Evolutionary conservation across 2,329 filamentous ascomycete genomes (phyloP), one percentile per base, ranked within the genome.

Genomic region (Paracoccidioides lutzii): DNA sequence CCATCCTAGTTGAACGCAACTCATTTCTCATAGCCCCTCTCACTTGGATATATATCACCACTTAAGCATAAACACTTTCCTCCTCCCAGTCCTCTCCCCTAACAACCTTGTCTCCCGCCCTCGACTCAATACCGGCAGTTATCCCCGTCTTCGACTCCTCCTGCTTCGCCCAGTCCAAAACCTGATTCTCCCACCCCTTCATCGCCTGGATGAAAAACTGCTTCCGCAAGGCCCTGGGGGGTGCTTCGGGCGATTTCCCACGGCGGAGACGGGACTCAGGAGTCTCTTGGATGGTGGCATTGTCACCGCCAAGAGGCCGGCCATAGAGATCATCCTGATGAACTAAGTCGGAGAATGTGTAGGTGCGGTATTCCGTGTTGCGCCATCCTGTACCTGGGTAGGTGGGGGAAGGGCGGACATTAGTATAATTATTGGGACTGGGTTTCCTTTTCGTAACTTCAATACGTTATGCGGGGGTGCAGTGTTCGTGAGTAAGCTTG

Each of bases 311-410:
- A 12, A 73, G 54, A 2, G 60, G 32, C 5, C 68, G 61, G 15
- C 67, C 67, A 56, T 70, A 69, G 37, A 72, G 55, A 56, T 73
- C 71, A 28, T 83, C 78, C 15, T 71, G 66, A 53, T 78, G 76
- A 0, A 69, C 70, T 9, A 75, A 66, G 42, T 82, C 77, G 32
- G 69, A 75, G 66, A 89, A 88, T 50, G 76, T 73, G 67, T 83
- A 90, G 4, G 81, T 81, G 57, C 87, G 81, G 66, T 76, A 83
- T 70, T 90, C 86, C 53, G 84, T 84, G 67, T 90, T 90, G 7
- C 69, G 66, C 87, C 87, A 90, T 5, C 81, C 84, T 8, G 86
- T 90, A 42, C 83, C 83, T 84, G 60, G 32, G 46, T 57, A 59
- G 5, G 44, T 55, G 38, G 57, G 58, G n/a, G 55, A 59, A 48